Evolutionary conservation across 1,139 yeast species (phyloP), one percentile per base, ranked within the genome.

Genomic region (Pichia sp.): DNA sequence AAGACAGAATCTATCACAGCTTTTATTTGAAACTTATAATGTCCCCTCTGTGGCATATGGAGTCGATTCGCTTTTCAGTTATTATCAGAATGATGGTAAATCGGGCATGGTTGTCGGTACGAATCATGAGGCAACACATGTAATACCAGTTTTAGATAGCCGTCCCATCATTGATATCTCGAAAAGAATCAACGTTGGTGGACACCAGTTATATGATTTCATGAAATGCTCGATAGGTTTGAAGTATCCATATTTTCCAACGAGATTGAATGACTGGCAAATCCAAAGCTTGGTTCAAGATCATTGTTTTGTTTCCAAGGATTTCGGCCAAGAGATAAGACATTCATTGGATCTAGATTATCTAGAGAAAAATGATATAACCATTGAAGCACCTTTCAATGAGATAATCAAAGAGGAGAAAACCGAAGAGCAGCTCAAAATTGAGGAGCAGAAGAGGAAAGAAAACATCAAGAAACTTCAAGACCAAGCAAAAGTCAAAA

Each of bases 141-240:
- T 93, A 0, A 83, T 93, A 15, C 99, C 99, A 0, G 90, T 93
- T 2, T 60, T 88, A 1, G 68, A 79, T 23, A 89, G 90, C 0
- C 74, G 73, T 55, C 95, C 95, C 0, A 63, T 85, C 2, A 70
- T 90, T 53, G 73, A 79, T 49, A 86, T 85, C 57, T 76, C 93
- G 2, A 92, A 90, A 64, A 75, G 98, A 63, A 81, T 95, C 47
- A 92, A 90, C 66, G 90, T 95, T 89, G 99, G 98, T 54, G 98
- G 97, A 7, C 80, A 81, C 58, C 87, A 82, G 53, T 79, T 92
- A 1, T 81, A 79, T 38, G 81, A 78, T 50, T 92, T 78, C 62
- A 70, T 93, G 67, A 80, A 78, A 57, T 79, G 76, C 61, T 75
- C 87, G 38, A 71, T 95, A 50, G 77, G 84, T 1, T 75, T 95